Base-by-base conservation (phyloP, 1,139 yeast species). In the Candida tropicalis region DNA sequence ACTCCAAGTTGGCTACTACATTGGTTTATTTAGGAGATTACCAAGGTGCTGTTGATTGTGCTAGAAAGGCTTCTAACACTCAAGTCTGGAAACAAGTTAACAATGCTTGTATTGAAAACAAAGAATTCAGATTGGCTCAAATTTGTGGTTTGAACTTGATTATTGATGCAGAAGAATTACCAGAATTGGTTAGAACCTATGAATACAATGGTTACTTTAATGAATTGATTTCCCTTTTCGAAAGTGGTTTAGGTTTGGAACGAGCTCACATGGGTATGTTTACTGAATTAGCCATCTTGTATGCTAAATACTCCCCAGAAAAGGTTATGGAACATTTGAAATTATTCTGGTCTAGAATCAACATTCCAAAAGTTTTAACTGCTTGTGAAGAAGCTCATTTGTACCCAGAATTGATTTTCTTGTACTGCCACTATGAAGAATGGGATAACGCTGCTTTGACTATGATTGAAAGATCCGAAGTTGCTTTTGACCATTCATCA, bases 221-320 rank as follows among this genome's bases (percentile, higher is more conserved):
- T 52, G 97, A 95, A 71, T 78, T 95, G 52, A 87, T 93, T 54
- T 81, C 97, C 13, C 79, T 93, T 58, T 89, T 93, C 59, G 99
- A 93, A 70, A 95, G 90, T 57, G 99, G 99, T 55, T 79, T 93
- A 48, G 95, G 96, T 40, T 79, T 93, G 57, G 99, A 93, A 74
- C 87, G 99, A 65, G 99, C 99, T 31, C 99, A 95, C 63, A 93
- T 93, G 98, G 99, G 98, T 58, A 93, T 93, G 98, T 93, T 95
- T 65, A 93, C 99, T 9, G 97, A 91, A 66, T 79, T 95, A 60
- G 97, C 98, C 15, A 77, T 88, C 43, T 75, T 93, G 57, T 93
- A 93, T 73, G 79, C 95, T 55, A 93, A 91, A 67, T 93, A 91
- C 69, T 81, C 82, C 51, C 97, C 98, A 35, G 88, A 84, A 47